Conservation (phyloP, 495 filamentous ascomycete species). For the Recurvomyces mirabilis region DNA sequence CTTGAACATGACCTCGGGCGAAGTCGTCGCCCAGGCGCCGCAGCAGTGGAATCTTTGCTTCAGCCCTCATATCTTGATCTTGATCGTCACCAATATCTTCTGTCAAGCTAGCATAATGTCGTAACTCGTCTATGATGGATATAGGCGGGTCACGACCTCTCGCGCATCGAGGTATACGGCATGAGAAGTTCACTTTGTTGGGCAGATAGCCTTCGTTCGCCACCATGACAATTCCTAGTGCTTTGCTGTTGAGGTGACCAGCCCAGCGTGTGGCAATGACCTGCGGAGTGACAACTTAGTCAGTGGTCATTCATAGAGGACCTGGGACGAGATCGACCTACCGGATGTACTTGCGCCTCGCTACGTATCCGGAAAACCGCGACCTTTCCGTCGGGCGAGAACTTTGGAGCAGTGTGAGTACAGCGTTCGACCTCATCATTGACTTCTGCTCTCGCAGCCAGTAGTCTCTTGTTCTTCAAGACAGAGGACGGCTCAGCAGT, state of each 20-base stretch:
- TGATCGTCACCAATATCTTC: constrained; percentile 15
- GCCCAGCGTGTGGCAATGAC: constrained; percentile 52
- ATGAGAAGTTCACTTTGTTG: constrained; percentile 48
- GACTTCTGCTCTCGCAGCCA: constrained; percentile 39
- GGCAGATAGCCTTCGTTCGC: constrained; percentile 50
- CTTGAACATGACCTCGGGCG: constrained; percentile 48
- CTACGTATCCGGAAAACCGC: constrained; percentile 45
- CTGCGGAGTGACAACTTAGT: no score
- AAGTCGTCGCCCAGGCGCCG: constrained; percentile 44
- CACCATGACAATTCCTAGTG: constrained; percentile 44
- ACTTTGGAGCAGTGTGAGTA: constrained; percentile 44
- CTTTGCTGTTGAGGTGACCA: constrained; percentile 37
- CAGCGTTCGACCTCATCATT: constrained; percentile 44
- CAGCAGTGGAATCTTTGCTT: constrained; percentile 32
- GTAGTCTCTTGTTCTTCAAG: constrained; percentile 34
- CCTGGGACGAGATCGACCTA: no score
- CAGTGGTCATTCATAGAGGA: no score
- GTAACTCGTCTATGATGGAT: constrained; percentile 44
- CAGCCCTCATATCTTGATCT: neutral
- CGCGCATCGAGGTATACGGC: constrained; percentile 41
- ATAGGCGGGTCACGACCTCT: constrained; percentile 36
- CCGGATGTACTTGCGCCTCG: constrained; percentile 44
- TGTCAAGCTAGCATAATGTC: constrained; percentile 31
- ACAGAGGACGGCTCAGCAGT: constrained; percentile 35
- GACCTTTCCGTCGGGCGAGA: constrained; percentile 43